Evolutionary conservation across 2,329 filamentous ascomycete genomes (phyloP).

Genomic region (Beauveria sp.): DNA sequence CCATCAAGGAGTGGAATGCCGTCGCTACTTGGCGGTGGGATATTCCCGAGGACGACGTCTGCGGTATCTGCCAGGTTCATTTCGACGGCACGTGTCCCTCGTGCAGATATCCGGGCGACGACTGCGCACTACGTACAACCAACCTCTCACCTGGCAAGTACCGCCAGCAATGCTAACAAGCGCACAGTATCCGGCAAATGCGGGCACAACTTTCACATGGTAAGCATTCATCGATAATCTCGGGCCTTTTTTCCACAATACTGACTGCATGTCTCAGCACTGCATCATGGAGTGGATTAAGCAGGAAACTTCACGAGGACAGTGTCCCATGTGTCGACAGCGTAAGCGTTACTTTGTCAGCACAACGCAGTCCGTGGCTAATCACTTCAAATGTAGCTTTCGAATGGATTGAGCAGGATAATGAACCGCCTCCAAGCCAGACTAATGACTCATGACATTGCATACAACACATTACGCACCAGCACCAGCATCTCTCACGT

Average conservation of each 20-base stretch:
- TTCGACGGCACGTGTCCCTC: slow-evolving; percentile 97
- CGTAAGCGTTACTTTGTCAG: slow-evolving; percentile 47
- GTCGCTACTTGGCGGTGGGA: slow-evolving; percentile 98
- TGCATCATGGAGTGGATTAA: slow-evolving; percentile 96
- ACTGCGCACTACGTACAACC: slow-evolving; percentile 75
- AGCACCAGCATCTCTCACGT: neutral
- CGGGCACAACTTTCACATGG: slow-evolving; percentile 97
- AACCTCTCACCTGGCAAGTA: slow-evolving; percentile 13
- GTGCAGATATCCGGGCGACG: slow-evolving; percentile 95
- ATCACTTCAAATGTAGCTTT: slow-evolving; percentile 24
- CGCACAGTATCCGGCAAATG: slow-evolving; percentile 83
- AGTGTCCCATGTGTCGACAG: slow-evolving; percentile 97
- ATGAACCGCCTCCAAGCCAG: slow-evolving; percentile 23
- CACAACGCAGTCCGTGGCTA: neutral
- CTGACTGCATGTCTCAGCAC: slow-evolving; percentile 50
- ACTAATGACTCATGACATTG: slow-evolving; percentile 15
- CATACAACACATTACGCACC: neutral
- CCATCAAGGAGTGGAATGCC: slow-evolving; percentile 84
- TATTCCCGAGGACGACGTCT: slow-evolving; percentile 94
- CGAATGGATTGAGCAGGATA: slow-evolving; percentile 32
- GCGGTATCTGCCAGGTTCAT: slow-evolving; percentile 95
- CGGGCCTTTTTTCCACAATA: too few relatives aligned
- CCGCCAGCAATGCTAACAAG: slow-evolving; percentile 10
- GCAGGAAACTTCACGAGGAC: slow-evolving; percentile 84
- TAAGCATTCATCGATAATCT: slow-evolving; percentile 31